Base-by-base conservation (phyloP, 768 basidiomycete species). In the Lentinula boryana region DNA sequence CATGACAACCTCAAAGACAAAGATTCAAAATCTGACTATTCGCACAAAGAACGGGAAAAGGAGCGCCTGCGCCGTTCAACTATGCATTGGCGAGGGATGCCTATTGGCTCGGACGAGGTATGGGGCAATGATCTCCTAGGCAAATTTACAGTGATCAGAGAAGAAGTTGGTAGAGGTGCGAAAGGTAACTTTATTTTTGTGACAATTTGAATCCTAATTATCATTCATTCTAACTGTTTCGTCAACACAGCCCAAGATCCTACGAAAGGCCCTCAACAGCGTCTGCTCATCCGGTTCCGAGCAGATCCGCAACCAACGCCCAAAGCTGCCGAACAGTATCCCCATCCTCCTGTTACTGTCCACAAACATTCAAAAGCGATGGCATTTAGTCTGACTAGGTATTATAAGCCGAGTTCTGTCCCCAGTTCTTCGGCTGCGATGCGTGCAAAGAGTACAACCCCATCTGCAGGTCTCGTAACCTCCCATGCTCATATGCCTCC, bases 331-430 rank as follows among this genome's bases (percentile, higher is more conserved):
- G 55, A 40, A 13, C 38, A 18, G 12, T 40, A 56, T n/a, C 23
- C 43, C 5, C 18, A 56, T 41, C 55, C 43, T 43, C 55, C 55
- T 18, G 79, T 83, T 36, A 85, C 88, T 58, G 84, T 93, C 35
- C 92, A 93, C 72, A 90, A 89, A 65, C 91, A 93, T 68, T 90
- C 91, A 1, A 84, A 88, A 58, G 87, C 88, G 3, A 74, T 82
- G 33, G 91, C 89, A 0, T 92, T 91, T 71, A 91, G 91, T 0
- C 83, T 93, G 52, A 86, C 87, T 70, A 83, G 91, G 50, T 82
- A 83, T 59, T 84, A 87, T 58, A 71, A 68, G 35, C 68, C 74
- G 57, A 71, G 72, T 18, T 58, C 62, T 61, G 50, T 68, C 27
- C 1, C 18, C 27, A 43, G 23, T 56, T 9, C 36, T 69, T 61